Base-by-base conservation (phyloP, 140 eudicot genomes). In the Anethum foeniculum region DNA sequence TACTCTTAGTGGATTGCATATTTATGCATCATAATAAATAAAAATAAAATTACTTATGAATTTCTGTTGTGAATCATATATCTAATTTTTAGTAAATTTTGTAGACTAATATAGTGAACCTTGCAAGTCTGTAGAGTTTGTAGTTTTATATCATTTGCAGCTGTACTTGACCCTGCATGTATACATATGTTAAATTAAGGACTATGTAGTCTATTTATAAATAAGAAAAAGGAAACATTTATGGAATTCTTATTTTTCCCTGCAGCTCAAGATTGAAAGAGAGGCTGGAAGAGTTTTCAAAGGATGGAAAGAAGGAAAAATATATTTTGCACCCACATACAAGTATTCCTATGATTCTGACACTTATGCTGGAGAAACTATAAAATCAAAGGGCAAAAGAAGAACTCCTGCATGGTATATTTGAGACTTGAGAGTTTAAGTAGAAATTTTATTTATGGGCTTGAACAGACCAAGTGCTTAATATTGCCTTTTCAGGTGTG, bases 241-340 rank as follows among this genome's bases (percentile, higher is more conserved):
- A 68, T 38, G 32, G 18, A 36, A 38, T 21, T 4, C 56, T 9
- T 84, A 11, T 54, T 18, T 81, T 81, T 80, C 72, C 68, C 27
- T 2, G 82, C 46, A 90, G 95, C 90, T 90, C 2, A 88, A 90
- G 85, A 88, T 90, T 38, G 95, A 90, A 83, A 75, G 92, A 52
- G 92, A 90, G 83, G 86, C 87, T 68, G 95, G 95, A 75, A 82
- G 92, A 83, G 91, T 90, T 65, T 90, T 90, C 49, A 77, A 83
- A 0, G 87, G 90, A n/a, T 90, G 92, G 95, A 85, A 84, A 85
- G 95, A 90, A 83, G 95, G 95, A 69, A 87, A 80, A 58, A 90
- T 90, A 30, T 86, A 72, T 82, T 90, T 90, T 72, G 86, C 92
- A 30, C 95, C 95, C 9, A 88, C 95, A 0, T 90, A 90, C 81